phyloP scores from a whole-genome alignment of 805 yeast species.

The Peterozyma toletana region DNA sequence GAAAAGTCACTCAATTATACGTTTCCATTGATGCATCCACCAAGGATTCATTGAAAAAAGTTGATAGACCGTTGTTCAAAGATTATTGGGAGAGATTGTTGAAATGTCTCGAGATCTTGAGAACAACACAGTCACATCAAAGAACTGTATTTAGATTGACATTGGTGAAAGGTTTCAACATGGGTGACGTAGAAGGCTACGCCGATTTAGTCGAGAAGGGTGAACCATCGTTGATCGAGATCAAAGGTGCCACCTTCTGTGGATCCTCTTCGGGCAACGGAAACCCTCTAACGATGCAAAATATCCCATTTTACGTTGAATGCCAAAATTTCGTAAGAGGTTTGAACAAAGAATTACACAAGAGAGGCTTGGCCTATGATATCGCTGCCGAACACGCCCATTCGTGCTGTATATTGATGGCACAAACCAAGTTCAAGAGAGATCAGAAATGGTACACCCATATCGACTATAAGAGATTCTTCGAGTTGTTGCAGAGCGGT shows the following conservation, averaged over 20 bases:
- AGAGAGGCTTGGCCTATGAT: conserved; percentile 67
- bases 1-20: conserved; percentile 82
- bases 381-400: conserved; percentile 95
- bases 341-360: conserved; percentile 52
- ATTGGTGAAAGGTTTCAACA: conserved; percentile 86
- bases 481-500: conserved; percentile 55
- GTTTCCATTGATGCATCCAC: conserved; percentile 95
- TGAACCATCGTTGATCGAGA: conserved; percentile 80
- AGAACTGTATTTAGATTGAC: conserved; percentile 89
- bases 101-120: conserved; percentile 71
- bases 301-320: conserved; percentile 91
- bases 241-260: conserved; percentile 93
- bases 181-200: conserved; percentile 71
- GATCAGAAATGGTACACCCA: conserved; percentile 82
- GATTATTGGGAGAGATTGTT: conserved; percentile 91
- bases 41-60: conserved; percentile 67
- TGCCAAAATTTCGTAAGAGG: conserved; percentile 68
- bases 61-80: conserved; percentile 82
- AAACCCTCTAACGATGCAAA: conserved; percentile 89
- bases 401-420: conserved; percentile 85
- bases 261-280: conserved; percentile 82
- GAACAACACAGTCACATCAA: conserved; percentile 69
- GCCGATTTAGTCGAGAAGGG: conserved; percentile 84
- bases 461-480: conserved; percentile 71
- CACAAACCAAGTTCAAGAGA: conserved; percentile 63